Percentiles rank a stretch among this genome's conserved stretches.
Evolutionary conservation across 108 stramenopile species (phyloP).

Genomic region (Skeletonema tropicum): DNA sequence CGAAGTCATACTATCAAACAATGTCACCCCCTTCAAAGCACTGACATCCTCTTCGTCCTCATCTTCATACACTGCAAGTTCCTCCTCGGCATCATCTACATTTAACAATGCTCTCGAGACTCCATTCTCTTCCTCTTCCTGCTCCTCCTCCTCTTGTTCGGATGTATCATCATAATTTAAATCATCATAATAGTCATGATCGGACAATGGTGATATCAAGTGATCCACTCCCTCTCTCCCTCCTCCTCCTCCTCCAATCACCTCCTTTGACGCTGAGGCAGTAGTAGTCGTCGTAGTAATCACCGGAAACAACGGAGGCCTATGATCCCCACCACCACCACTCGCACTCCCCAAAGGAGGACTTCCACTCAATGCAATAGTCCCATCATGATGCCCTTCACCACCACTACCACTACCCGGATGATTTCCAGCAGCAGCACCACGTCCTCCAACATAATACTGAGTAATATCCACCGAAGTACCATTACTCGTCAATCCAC

Average conservation of each 20-base stretch:
- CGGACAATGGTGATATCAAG: neutral
- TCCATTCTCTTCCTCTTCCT: neutral
- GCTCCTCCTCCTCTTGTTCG: neutral
- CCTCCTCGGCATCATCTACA: neutral
- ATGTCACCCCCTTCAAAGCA: neutral
- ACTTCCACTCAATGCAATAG: no score
- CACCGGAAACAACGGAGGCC: neutral
- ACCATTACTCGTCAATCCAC: neutral
- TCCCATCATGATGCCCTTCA: neutral
- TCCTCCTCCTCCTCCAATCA: neutral
- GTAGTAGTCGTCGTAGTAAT: neutral
- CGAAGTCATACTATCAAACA: neutral
- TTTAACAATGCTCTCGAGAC: neutral
- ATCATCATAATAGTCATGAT: neutral
- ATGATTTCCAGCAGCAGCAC: no score
- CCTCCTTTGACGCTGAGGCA: neutral
- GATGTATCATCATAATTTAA: neutral
- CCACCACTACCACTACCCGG: neutral
- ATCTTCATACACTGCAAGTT: constrained; percentile 1
- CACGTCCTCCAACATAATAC: no score
- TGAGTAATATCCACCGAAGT: neutral
- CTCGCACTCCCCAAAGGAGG: no score
- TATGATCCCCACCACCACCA: neutral
- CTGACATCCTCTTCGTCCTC: neutral
- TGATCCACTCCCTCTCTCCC: neutral